phyloP scores from a whole-genome alignment of 306 rosid genomes.

The Oxytropis ochrocephala region DNA sequence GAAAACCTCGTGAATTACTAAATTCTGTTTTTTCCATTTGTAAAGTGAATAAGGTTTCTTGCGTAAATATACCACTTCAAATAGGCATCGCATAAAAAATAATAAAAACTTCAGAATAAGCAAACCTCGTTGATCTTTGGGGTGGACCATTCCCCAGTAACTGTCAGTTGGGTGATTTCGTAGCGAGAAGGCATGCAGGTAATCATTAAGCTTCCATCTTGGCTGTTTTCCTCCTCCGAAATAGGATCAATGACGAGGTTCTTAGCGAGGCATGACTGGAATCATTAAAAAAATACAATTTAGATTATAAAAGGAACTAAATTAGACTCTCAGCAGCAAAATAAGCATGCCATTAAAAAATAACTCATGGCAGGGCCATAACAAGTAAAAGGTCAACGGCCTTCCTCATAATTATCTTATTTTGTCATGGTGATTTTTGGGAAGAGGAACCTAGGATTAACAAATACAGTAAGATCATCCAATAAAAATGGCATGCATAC shows the following conservation, averaged over 20 bases:
- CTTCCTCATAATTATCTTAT: background rate
- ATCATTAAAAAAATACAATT: background rate
- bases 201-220: conserved; percentile 87
- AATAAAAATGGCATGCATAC: background rate
- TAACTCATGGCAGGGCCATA: background rate
- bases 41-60: background rate
- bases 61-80: background rate
- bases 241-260: conserved; percentile 80
- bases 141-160: conserved; percentile 94
- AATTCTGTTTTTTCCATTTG: background rate
- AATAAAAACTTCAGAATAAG: background rate
- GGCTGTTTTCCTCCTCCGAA: conserved; percentile 84
- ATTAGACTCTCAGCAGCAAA: conserved; percentile 7
- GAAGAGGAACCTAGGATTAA: background rate
- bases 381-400: background rate
- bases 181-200: conserved; percentile 91
- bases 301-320: conserved; percentile 3
- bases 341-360: background rate
- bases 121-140: conserved; percentile 42
- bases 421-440: background rate
- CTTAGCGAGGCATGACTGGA: conserved; percentile 72
- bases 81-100: background rate
- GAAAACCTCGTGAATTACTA: background rate
- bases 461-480: background rate
- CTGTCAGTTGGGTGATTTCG: conserved; percentile 85